These are phyloP conservation scores for Stylosanthes scabra DNA, from an alignment of 331 rosid genomes.

Conservation along the genomic window DNA sequence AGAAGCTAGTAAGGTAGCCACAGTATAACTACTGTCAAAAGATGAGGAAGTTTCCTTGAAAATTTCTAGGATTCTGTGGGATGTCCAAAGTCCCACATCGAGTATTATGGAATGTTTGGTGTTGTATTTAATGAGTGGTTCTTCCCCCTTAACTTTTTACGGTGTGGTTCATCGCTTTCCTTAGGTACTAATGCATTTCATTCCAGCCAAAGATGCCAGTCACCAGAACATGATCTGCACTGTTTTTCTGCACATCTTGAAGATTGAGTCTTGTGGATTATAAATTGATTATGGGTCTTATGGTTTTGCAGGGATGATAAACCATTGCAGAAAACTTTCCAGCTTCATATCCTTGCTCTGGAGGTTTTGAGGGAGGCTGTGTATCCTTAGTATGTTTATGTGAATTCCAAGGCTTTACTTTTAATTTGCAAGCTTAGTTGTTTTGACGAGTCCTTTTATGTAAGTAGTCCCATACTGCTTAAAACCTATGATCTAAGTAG, in stretches of 20 bases:
- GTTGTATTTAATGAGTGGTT: too few relatives aligned
- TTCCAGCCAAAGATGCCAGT: neutral
- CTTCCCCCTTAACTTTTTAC: too few relatives aligned
- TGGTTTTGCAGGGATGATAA: conserved; percentile 72
- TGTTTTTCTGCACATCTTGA: conserved; percentile 24
- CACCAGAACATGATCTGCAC: neutral
- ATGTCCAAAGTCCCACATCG: too few relatives aligned
- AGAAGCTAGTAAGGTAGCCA: neutral
- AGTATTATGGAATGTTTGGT: too few relatives aligned
- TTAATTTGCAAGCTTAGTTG: conserved; percentile 22
- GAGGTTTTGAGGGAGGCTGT: conserved; percentile 96
- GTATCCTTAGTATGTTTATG: conserved; percentile 73
- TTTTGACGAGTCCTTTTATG: conserved; percentile 24
- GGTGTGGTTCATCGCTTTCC: too few relatives aligned
- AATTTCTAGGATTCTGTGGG: neutral
- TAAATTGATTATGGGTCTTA: conserved; percentile 18
- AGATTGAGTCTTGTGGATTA: conserved; percentile 12
- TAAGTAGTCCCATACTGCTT: neutral
- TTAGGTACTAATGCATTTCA: neutral
- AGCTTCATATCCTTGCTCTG: conserved; percentile 82
- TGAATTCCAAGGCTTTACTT: conserved; percentile 31
- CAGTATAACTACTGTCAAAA: neutral
- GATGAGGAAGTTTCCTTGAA: neutral
- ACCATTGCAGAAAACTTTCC: conserved; percentile 60
- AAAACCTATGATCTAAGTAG: neutral